These are phyloP conservation scores for Colletotrichum siamense DNA, from an alignment of 2,329 filamentous ascomycete genomes.

Conservation along the genomic window DNA sequence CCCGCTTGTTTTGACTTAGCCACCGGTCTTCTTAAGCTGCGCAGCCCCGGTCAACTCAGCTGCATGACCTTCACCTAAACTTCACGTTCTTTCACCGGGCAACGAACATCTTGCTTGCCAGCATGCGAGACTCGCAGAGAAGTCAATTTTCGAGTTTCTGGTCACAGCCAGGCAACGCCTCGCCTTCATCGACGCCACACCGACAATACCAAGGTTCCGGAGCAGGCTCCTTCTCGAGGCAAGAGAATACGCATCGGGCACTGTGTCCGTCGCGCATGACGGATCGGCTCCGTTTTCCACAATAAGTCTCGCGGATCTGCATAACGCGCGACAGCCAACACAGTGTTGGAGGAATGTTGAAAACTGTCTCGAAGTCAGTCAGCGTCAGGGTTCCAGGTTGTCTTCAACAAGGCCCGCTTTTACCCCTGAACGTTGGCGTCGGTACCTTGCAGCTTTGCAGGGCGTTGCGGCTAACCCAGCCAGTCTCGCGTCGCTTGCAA, in stretches of 20 bases:
- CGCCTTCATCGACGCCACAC: background rate
- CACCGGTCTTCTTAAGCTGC: background rate
- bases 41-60: background rate
- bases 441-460: conserved; percentile 18
- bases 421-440: conserved; percentile 27
- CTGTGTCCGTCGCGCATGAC: conserved; percentile 11
- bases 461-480: conserved; percentile 6
- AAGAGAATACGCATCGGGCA: background rate
- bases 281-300: conserved; percentile 16
- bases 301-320: background rate
- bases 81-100: background rate
- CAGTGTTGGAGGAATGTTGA: conserved; percentile 1
- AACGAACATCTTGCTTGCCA: background rate
- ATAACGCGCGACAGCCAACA: background rate
- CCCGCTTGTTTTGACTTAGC: background rate
- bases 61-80: background rate
- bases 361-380: background rate
- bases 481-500: background rate
- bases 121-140: background rate
- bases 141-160: background rate
- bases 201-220: background rate
- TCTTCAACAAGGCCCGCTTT: conserved; percentile 24
- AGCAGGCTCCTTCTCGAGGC: background rate
- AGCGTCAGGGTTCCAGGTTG: conserved; percentile 12
- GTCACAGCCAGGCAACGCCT: background rate